These are phyloP conservation scores for Ottelia alismoides DNA, from an alignment of 106 monocot genomes.

Conservation along the genomic window DNA sequence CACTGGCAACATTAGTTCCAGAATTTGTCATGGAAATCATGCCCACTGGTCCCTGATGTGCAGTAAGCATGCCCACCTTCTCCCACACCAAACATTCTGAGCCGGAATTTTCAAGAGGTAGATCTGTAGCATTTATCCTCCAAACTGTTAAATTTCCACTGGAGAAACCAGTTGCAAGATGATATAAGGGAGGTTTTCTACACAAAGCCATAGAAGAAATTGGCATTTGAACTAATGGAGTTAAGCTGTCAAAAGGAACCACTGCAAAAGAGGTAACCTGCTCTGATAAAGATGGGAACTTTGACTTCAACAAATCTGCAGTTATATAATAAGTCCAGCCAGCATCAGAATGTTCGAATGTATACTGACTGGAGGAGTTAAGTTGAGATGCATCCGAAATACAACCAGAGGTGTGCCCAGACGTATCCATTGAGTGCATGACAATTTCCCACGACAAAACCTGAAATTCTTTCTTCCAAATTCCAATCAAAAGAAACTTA, in stretches of 20 bases:
- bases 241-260: constrained; percentile 16
- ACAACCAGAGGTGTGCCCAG: constrained; percentile 13
- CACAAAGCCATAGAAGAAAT: constrained; percentile 7
- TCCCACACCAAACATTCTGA: constrained; percentile 37
- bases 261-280: constrained; percentile 44
- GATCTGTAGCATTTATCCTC: constrained; percentile 32
- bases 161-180: constrained; percentile 68
- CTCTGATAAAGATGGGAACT: constrained; percentile 22
- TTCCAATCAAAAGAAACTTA: constrained; percentile 45
- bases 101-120: constrained; percentile 9
- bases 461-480: constrained; percentile 56
- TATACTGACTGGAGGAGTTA: constrained; percentile 10
- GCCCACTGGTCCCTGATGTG: constrained; percentile 56
- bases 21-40: constrained; percentile 51
- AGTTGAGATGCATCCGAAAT: constrained; percentile 10
- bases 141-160: constrained; percentile 86
- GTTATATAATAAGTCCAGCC: constrained; percentile 26
- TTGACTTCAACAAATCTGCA: constrained; percentile 19
- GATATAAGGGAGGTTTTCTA: constrained; percentile 19
- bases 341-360: constrained; percentile 13
- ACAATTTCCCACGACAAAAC: constrained; percentile 67
- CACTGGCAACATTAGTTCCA: constrained; percentile 64
- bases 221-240: constrained; percentile 8
- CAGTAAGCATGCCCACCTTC: constrained; percentile 57
- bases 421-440: constrained; percentile 34